Evolutionary conservation across 2,329 filamentous ascomycete genomes (phyloP), one percentile per base, ranked within the genome.

Genomic region (Capronia epimyces): DNA sequence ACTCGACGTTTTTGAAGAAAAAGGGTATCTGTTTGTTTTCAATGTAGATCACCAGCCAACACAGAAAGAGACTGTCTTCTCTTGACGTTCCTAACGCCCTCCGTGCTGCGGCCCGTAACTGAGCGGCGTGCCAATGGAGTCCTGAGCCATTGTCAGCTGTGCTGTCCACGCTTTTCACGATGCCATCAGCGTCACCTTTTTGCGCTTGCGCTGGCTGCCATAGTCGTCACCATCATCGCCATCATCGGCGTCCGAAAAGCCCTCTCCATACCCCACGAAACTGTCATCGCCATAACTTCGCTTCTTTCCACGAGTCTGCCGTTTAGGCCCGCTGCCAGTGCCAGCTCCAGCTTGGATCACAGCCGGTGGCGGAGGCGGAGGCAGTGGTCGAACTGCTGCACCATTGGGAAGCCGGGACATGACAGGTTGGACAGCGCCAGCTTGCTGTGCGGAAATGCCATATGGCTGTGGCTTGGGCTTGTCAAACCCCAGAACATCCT

Each of bases 241-340:
- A 39, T 69, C 67, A 51, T 75, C 73, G 50, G 74, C 71, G 62
- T 76, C 74, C 20, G 70, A 69, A 60, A 67, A 76, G 16, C 73
- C 74, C 66, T 75, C 72, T 46, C 71, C 73, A 55, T 76, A 76
- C 1, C 74, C 74, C 47, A 72, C 71, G 61, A 75, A 76, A 59
- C 72, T 76, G 54, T 71, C 70, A 41, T 76, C 74, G 57, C 73
- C 71, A 57, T 76, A 76, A 59, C 66, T 66, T 41, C 74, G 66
- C 60, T 75, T 71, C 63, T 75, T 75, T 32, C 71, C 71, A 40
- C 70, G 67, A 18, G 74, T 72, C 55, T 68, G 72, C 10, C 73
- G 68, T 36, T 74, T 69, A 20, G 60, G 44, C 44, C 72, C 72
- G 3, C 62, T 47, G 13, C 59, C 22, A 27, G 10, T 3, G 29